Base-by-base conservation (phyloP, 2,329 filamentous ascomycete genomes). In the Fonsecaea pugnacius region DNA sequence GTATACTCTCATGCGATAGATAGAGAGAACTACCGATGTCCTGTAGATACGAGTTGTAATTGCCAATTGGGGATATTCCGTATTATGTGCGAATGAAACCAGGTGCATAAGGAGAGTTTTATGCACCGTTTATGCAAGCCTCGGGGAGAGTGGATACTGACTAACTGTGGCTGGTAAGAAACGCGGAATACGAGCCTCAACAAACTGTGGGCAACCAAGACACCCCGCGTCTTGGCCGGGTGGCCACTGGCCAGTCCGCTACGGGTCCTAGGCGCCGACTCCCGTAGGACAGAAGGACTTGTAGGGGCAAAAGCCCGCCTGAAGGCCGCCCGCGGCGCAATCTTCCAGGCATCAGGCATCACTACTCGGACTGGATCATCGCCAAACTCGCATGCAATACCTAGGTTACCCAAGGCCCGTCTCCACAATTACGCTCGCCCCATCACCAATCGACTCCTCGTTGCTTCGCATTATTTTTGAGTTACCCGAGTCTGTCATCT, bases 121-220 rank as follows among this genome's bases (percentile, higher is more conserved):
- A 53, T 53, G 51, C 33, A 53, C 12, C n/a, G 51, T 53, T 53
- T 53, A n/a, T 53, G 51, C 51, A 48, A 24, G 18, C 5, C 24
- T 12, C 14, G 9, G 8, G 16, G 12, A 33, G 51, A n/a, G 16
- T 30, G 14, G 27, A 12, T 32, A 35, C 5, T 46, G 38, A 35
- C 40, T 40, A 56, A 56, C 54, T 36, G 27, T 40, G 27, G 16
- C 5, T 9, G 38, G 55, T 48, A 58, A 46, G 27, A 46, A 32
- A 48, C 16, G 55, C 55, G 36, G 40, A 58, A 35, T 35, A 53
- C 51, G 32, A 53, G 24, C 14, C 50, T 35, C 21, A 12, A 30
- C 7, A 6, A 12, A 53, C 5, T 1, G 32, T 32, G 18, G 50
- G 50, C 14, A 35, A 53, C 7, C 51, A 30, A 33, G 5, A 4